phyloP scores from a whole-genome alignment of 2,329 filamentous ascomycete genomes.

The Alternaria ventricosa region DNA sequence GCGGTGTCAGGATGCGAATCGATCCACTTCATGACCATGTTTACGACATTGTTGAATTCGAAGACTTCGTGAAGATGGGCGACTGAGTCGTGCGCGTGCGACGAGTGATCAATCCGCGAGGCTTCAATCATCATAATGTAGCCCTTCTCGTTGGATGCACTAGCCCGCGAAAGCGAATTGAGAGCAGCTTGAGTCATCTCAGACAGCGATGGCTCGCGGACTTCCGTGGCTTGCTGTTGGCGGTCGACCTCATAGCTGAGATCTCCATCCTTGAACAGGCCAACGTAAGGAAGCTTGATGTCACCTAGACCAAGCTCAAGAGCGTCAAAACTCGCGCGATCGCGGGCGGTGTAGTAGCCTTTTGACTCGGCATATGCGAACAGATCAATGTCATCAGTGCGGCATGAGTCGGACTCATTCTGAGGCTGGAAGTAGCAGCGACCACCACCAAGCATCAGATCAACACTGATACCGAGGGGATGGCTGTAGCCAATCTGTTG shows the following conservation, averaged over 20 bases:
- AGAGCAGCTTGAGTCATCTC: conserved; percentile 52
- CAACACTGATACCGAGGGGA: conserved; percentile 49
- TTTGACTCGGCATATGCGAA: conserved; percentile 43
- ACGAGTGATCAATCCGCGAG: conserved; percentile 30
- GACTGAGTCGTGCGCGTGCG: conserved; percentile 34
- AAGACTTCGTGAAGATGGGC: conserved; percentile 48
- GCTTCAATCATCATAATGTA: conserved; percentile 51
- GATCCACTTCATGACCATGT: conserved; percentile 50
- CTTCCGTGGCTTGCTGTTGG: conserved; percentile 39
- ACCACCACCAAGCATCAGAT: conserved; percentile 52
- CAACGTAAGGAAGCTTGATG: conserved; percentile 46
- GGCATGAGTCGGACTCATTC: conserved; percentile 47
- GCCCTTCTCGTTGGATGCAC: conserved; percentile 41
- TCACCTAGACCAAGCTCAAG: conserved; percentile 33
- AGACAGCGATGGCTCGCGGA: conserved; percentile 48
- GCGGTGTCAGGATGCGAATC: conserved; percentile 49
- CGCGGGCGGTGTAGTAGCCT: conserved; percentile 48
- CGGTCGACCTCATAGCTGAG: conserved; percentile 43
- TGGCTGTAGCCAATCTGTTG: conserved; percentile 51
- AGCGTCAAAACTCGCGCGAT: conserved; percentile 46
- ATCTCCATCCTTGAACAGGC: conserved; percentile 48
- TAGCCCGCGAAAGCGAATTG: conserved; percentile 46
- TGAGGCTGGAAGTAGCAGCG: conserved; percentile 52
- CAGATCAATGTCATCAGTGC: conserved; percentile 48
- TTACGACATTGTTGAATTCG: conserved; percentile 51